phyloP scores from a whole-genome alignment of 1,284 basidiomycete species.

The Leccinum subrobustum region DNA sequence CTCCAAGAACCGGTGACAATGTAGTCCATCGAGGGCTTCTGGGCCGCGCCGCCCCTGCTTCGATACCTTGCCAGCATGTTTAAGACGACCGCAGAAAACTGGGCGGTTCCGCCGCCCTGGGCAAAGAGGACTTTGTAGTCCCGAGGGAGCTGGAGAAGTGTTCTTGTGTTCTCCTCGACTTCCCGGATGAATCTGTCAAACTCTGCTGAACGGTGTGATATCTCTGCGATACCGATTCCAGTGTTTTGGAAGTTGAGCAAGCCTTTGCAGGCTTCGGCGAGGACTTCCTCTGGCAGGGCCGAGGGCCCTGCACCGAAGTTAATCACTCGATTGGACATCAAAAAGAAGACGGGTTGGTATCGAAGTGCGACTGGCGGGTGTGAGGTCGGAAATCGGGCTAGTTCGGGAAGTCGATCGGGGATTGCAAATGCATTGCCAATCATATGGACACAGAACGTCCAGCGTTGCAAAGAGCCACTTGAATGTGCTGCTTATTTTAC shows the following conservation, averaged over 20 bases:
- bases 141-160: slow-evolving; percentile 75
- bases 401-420: no score
- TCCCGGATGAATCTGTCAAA: slow-evolving; percentile 73
- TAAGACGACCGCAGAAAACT: slow-evolving; percentile 88
- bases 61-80: slow-evolving; percentile 85
- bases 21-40: slow-evolving; percentile 77
- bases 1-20: slow-evolving; percentile 92
- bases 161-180: slow-evolving; percentile 70
- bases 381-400: neutral
- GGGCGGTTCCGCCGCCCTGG: slow-evolving; percentile 87
- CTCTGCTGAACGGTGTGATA: slow-evolving; percentile 90
- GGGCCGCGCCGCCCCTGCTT: slow-evolving; percentile 59
- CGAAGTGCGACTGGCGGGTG: neutral
- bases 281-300: slow-evolving; percentile 79
- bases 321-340: slow-evolving; percentile 49
- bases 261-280: slow-evolving; percentile 75
- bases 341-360: neutral
- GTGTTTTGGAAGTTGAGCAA: slow-evolving; percentile 86
- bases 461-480: neutral
- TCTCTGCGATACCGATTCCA: slow-evolving; percentile 91
- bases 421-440: neutral
- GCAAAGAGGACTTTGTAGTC: slow-evolving; percentile 89
- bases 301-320: slow-evolving; percentile 95
- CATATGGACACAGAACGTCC: no score
- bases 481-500: neutral